A percentile compares a stretch with the other conserved stretches of the same genome.
Conservation (phyloP, 1,284 basidiomycete species). For the Caloboletus inedulis region DNA sequence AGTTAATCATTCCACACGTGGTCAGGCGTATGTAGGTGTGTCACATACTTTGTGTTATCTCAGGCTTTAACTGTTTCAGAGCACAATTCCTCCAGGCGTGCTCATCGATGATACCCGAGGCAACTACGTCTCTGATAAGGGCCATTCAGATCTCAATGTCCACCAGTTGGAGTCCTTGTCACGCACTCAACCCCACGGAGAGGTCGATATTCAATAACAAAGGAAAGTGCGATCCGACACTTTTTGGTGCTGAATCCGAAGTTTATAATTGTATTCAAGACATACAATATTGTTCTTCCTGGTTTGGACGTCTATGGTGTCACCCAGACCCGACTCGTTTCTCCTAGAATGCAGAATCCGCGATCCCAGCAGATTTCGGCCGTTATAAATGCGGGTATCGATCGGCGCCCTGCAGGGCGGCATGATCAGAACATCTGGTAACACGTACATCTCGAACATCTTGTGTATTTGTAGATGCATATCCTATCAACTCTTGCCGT, state of each 20-base stretch:
- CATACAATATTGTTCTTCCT: constrained; percentile 32
- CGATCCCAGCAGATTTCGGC: constrained; percentile 28
- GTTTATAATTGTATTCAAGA: constrained; percentile 22
- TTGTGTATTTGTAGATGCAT: constrained; percentile 29
- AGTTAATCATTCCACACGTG: constrained; percentile 10
- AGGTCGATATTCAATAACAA: constrained; percentile 28
- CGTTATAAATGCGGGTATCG: constrained; percentile 28
- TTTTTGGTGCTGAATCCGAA: background rate
- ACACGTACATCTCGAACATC: constrained; percentile 34
- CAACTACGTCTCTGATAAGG: constrained; percentile 24
- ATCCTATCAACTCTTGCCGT: constrained; percentile 24
- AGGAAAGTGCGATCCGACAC: constrained; percentile 25
- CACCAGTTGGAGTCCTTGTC: constrained; percentile 36
- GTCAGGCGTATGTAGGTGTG: constrained; percentile 39
- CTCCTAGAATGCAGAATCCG: constrained; percentile 30
- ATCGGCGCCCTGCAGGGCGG: constrained; percentile 32
- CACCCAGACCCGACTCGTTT: constrained; percentile 27
- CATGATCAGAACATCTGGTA: constrained; percentile 37
- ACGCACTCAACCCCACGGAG: constrained; percentile 33
- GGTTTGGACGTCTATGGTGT: constrained; percentile 36
- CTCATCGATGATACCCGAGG: constrained; percentile 35
- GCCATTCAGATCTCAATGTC: constrained; percentile 39
- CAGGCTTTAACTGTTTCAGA: constrained; percentile 2
- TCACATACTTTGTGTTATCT: background rate
- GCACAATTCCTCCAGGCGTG: constrained; percentile 18